These are phyloP conservation scores for Schizothecium vesticola DNA, from an alignment of 495 filamentous ascomycete genomes.

Conservation along the genomic window DNA sequence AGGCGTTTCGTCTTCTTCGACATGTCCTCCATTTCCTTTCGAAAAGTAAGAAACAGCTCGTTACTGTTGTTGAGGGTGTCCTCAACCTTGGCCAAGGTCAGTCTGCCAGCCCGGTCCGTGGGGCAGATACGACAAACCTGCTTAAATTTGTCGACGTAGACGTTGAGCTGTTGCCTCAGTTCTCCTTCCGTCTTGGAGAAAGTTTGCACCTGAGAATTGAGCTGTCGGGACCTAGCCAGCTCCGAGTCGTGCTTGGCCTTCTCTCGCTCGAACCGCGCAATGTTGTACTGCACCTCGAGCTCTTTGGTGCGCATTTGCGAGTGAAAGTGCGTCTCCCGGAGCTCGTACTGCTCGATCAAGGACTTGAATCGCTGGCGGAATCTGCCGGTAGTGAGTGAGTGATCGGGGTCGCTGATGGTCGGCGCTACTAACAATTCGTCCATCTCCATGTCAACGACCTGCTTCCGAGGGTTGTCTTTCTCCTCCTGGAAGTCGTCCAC, in stretches of 20 bases:
- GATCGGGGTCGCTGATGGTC: not conserved
- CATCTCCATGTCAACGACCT: slow-evolving; percentile 70
- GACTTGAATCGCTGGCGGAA: slow-evolving; percentile 89
- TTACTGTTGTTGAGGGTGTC: slow-evolving; percentile 98
- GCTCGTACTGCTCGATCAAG: slow-evolving; percentile 90
- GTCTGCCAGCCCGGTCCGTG: not conserved
- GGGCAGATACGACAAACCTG: slow-evolving; percentile 62
- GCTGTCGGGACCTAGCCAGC: slow-evolving; percentile 65
- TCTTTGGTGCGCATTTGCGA: slow-evolving; percentile 88
- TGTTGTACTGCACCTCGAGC: slow-evolving; percentile 87
- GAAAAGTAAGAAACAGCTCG: slow-evolving; percentile 94
- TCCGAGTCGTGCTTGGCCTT: slow-evolving; percentile 82
- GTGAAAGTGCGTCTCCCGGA: slow-evolving; percentile 87
- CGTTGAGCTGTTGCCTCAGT: slow-evolving; percentile 88
- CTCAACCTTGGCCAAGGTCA: slow-evolving; percentile 65
- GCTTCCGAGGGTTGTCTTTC: slow-evolving; percentile 68
- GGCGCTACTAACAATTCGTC: slow-evolving; percentile 70
- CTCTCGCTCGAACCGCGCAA: slow-evolving; percentile 80
- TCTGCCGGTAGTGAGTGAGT: slow-evolving; percentile 42
- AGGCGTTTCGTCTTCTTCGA: slow-evolving; percentile 97
- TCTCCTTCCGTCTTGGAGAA: slow-evolving; percentile 96
- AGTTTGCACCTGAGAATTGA: slow-evolving; percentile 87
- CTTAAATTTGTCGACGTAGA: slow-evolving; percentile 99
- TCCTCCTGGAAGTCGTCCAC: slow-evolving; percentile 76
- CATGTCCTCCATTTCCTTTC: slow-evolving; percentile 99